Base-by-base conservation (phyloP, 495 filamentous ascomycete species). In the Sabuloglossum arenarium region DNA sequence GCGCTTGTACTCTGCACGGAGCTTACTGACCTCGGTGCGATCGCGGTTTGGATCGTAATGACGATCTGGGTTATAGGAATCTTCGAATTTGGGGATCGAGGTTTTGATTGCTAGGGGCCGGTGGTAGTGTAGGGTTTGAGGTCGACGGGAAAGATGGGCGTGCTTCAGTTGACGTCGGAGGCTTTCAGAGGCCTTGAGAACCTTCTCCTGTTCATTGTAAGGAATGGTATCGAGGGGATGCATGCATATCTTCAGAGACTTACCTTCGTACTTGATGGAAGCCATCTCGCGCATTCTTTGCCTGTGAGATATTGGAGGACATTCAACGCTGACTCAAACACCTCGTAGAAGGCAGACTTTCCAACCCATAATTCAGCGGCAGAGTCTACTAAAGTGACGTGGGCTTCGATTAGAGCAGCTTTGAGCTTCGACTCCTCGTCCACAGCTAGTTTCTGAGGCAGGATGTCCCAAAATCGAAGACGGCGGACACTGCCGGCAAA, bases 31-130 rank as follows among this genome's bases (percentile, higher is more conserved):
- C 59, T 93, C 87, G n/a, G 81, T 77, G 27, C 91, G 84, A 64
- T 91, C 88, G 54, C 79, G 78, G 66, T 97, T 81, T 0, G 87
- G 86, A 63, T 99, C 91, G 75, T 97, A 95, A 74, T 94, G 90
- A 68, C 85, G 88, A 73, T 86, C 77, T 12, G 88, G 91, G 66
- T 89, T 88, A 79, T 88, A 99, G 60, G 78, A 71, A 66, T 94
- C 88, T 71, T 99, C 93, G 73, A 97, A 99, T 70, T 94, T 96
- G 61, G 91, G 91, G 25, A 95, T 81, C 47, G 81, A 80, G 9
- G 80, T 79, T 62, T 88, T 86, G 69, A 99, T 94, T 14, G 93
- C 80, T 4, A 93, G 76, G 0, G 88, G 88, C 0, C 76, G 76
- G 73, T 97, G 93, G 71, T 90, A 76, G 70, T 99, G 91, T 11